phyloP scores from a whole-genome alignment of 108 stramenopile genomes.

The Cyclostephanos invisitatus region DNA sequence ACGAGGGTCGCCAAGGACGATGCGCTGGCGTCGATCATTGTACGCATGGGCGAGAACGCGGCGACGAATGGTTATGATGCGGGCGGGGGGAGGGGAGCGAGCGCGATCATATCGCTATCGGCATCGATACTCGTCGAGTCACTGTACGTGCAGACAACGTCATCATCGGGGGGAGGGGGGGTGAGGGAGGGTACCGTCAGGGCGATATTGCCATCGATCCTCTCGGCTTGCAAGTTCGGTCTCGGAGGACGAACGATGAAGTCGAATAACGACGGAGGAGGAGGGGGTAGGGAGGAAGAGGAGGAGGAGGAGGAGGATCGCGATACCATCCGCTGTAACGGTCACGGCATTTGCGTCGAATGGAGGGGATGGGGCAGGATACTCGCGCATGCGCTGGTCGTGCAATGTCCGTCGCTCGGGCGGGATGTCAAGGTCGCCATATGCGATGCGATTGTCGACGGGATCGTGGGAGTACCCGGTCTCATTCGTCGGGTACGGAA shows the following conservation, averaged over 20 bases:
- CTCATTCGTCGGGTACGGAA: not conserved
- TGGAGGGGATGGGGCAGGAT: constrained; percentile 55
- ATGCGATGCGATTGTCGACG: constrained; percentile 41
- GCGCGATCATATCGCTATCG: constrained; percentile 57
- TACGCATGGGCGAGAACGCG: constrained; percentile 40
- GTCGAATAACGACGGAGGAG: not conserved
- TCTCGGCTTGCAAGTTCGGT: constrained; percentile 42
- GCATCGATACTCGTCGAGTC: constrained; percentile 73
- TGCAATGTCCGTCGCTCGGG: constrained; percentile 27
- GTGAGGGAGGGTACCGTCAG: constrained; percentile 52
- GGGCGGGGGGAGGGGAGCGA: constrained; percentile 34
- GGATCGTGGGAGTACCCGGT: constrained; percentile 11
- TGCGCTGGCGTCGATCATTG: constrained; percentile 38
- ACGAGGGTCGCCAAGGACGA: constrained; percentile 59
- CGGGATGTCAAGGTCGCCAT: constrained; percentile 27
- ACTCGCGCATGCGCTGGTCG: constrained; percentile 25
- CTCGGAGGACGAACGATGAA: constrained; percentile 1
- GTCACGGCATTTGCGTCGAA: constrained; percentile 11
- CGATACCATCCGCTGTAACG: not conserved
- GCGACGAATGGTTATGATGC: constrained; percentile 18
- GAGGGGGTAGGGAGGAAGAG: not conserved
- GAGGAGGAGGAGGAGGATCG: not conserved
- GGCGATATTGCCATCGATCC: constrained; percentile 43
- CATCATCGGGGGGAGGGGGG: constrained; percentile 12
- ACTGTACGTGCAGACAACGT: constrained; percentile 49